These are phyloP conservation scores for Tephrocybe sp. DNA, from an alignment of 768 basidiomycete species.

Conservation along the genomic window DNA sequence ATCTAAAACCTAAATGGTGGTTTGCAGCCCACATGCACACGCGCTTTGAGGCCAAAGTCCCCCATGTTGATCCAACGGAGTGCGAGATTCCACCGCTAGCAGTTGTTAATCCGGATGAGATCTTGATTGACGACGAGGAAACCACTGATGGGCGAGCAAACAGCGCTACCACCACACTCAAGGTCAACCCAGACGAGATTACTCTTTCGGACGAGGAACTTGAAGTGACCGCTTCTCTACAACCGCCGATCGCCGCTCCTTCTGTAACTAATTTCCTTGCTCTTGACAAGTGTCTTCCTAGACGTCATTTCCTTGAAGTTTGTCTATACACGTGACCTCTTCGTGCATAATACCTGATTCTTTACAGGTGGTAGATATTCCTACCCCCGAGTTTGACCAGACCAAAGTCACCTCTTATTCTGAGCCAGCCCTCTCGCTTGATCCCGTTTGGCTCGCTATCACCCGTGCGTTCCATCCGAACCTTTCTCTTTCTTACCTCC, in stretches of 20 bases:
- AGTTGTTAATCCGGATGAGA: constrained; percentile 33
- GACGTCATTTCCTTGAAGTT: constrained; percentile 81
- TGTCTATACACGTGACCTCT: constrained; percentile 1
- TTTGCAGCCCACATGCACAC: constrained; percentile 91
- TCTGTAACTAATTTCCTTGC: constrained; percentile 79
- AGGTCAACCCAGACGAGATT: constrained; percentile 39
- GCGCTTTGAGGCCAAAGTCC: constrained; percentile 73
- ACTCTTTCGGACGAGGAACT: constrained; percentile 47
- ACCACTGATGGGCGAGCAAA: constrained; percentile 22
- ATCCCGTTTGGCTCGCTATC: constrained; percentile 94
- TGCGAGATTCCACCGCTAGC: neutral
- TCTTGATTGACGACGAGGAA: constrained; percentile 46
- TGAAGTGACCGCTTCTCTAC: constrained; percentile 29
- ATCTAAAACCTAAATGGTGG: constrained; percentile 83
- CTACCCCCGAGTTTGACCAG: constrained; percentile 22
- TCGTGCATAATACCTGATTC: neutral
- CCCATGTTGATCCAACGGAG: constrained; percentile 31
- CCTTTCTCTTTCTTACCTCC: constrained; percentile 55
- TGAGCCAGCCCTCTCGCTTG: constrained; percentile 58
- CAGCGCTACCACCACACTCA: neutral
- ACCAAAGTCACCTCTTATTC: constrained; percentile 4
- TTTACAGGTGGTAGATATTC: constrained; percentile 71
- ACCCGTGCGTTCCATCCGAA: constrained; percentile 82
- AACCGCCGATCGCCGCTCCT: constrained; percentile 15
- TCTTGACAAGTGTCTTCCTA: constrained; percentile 84